Evolutionary conservation across 306 rosid species (phyloP).

Genomic region (Castanea crenata): DNA sequence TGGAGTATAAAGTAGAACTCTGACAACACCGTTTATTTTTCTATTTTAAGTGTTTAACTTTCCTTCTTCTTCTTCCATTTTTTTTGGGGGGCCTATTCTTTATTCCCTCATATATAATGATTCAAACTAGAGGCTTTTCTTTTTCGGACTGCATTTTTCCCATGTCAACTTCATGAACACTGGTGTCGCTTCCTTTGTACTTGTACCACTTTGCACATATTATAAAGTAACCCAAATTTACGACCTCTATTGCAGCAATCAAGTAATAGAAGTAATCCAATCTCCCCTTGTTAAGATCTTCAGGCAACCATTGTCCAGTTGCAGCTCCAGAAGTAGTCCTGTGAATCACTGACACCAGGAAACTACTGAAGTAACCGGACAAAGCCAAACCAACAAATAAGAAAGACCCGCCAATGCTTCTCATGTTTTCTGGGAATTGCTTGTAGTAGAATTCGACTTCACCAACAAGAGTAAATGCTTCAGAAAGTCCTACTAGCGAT

Average conservation of each 20-base stretch:
- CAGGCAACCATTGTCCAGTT: conserved; percentile 67
- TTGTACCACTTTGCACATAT: conserved; percentile 59
- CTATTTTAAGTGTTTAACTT: no score
- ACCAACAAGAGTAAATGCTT: conserved; percentile 56
- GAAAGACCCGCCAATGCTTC: conserved; percentile 75
- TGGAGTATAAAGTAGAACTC: no score
- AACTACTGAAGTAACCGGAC: conserved; percentile 59
- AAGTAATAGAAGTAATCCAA: conserved; percentile 70
- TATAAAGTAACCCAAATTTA: conserved; percentile 61
- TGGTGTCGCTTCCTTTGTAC: conserved; percentile 41
- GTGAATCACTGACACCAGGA: conserved; percentile 55
- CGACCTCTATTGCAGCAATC: conserved; percentile 43
- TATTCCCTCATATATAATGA: not conserved
- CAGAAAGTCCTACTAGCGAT: conserved; percentile 50
- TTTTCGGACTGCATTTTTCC: conserved; percentile 12
- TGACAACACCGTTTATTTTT: no score
- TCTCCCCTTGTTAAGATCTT: conserved; percentile 85
- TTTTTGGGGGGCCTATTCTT: no score
- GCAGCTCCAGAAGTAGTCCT: conserved; percentile 32
- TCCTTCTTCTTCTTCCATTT: no score
- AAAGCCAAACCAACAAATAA: conserved; percentile 63
- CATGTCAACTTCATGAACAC: conserved; percentile 26
- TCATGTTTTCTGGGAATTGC: conserved; percentile 91
- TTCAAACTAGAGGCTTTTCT: conserved; percentile 25
- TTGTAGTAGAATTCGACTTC: conserved; percentile 77